phyloP scores from a whole-genome alignment of 2,329 filamentous ascomycete species.

The Rhynchosporium graminicola region DNA sequence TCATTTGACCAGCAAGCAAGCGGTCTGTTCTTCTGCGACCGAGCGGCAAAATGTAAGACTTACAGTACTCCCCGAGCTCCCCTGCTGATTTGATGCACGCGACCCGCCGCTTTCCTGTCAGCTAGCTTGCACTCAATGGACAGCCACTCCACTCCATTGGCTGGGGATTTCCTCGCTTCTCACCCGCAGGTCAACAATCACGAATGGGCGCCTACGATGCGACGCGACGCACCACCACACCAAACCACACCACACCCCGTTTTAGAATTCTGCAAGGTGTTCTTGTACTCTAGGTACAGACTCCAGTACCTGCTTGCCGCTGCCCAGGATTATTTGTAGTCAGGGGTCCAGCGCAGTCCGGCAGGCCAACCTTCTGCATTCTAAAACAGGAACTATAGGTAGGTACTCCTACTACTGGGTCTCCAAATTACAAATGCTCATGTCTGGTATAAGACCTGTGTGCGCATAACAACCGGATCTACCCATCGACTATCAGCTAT shows the following conservation, averaged over 20 bases:
- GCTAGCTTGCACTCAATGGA: too few relatives aligned
- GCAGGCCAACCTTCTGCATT: slow-evolving; percentile 20
- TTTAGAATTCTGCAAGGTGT: slow-evolving; percentile 17
- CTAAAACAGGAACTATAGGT: slow-evolving; percentile 19
- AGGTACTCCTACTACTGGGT: neutral
- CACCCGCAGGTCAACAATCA: slow-evolving; percentile 2
- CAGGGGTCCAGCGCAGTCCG: slow-evolving; percentile 13
- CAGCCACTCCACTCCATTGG: neutral
- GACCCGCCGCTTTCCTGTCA: too few relatives aligned
- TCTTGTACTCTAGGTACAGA: neutral
- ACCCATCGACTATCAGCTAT: too few relatives aligned
- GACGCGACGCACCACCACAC: neutral
- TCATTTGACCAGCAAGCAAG: slow-evolving; percentile 17
- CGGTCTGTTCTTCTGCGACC: slow-evolving; percentile 14
- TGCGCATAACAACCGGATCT: too few relatives aligned
- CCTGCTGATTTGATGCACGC: too few relatives aligned
- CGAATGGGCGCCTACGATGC: slow-evolving; percentile 8
- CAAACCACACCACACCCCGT: slow-evolving; percentile 10
- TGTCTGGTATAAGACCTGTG: slow-evolving; percentile 33
- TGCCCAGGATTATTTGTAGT: slow-evolving; percentile 16
- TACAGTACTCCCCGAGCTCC: too few relatives aligned
- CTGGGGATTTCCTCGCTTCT: slow-evolving; percentile 7
- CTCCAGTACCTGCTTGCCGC: slow-evolving; percentile 3
- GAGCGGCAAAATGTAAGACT: slow-evolving; percentile 5
- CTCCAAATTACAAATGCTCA: slow-evolving; percentile 17